These are phyloP conservation scores for Orbilia oligospora DNA, from an alignment of 2,329 filamentous ascomycete species.

Conservation along the genomic window DNA sequence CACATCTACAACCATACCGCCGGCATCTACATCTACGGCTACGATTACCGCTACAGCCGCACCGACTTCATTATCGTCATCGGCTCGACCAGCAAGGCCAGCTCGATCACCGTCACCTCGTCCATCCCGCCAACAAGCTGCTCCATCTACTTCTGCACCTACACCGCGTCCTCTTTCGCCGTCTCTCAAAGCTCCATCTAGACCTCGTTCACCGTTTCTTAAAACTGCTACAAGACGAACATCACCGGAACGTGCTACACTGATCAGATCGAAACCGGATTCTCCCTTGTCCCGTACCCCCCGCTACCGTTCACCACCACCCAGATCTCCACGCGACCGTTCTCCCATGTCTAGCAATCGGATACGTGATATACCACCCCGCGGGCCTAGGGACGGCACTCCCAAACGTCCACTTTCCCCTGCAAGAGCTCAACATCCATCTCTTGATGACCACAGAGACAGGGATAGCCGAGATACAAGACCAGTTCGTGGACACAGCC, in stretches of 20 bases:
- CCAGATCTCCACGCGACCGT: constrained; percentile 40
- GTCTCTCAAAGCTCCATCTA: constrained; percentile 58
- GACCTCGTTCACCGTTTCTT: constrained; percentile 61
- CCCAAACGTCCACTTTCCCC: constrained; percentile 44
- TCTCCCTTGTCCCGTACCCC: constrained; percentile 61
- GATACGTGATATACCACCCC: constrained; percentile 23
- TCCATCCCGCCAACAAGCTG: constrained; percentile 54
- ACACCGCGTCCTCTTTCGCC: constrained; percentile 59
- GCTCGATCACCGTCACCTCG: constrained; percentile 62
- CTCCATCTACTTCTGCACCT: constrained; percentile 43
- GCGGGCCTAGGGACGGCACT: constrained; percentile 34
- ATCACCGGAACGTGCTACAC: constrained; percentile 62
- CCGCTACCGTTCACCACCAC: constrained; percentile 44
- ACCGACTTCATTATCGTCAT: neutral
- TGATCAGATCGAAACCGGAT: constrained; percentile 58
- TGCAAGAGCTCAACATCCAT: constrained; percentile 29
- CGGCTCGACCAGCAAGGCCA: constrained; percentile 57
- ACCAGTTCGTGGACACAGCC: constrained; percentile 26
- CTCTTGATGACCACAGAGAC: constrained; percentile 24
- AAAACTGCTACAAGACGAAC: constrained; percentile 35
- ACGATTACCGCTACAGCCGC: neutral
- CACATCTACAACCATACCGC: neutral
- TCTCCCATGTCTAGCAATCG: constrained; percentile 55
- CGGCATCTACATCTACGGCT: neutral
- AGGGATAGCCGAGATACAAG: constrained; percentile 30